A percentile compares a stretch with the other conserved stretches of the same genome.
These are phyloP conservation scores for Jacaranda copaia DNA, from an alignment of 257 asterid genomes.

Conservation along the genomic window DNA sequence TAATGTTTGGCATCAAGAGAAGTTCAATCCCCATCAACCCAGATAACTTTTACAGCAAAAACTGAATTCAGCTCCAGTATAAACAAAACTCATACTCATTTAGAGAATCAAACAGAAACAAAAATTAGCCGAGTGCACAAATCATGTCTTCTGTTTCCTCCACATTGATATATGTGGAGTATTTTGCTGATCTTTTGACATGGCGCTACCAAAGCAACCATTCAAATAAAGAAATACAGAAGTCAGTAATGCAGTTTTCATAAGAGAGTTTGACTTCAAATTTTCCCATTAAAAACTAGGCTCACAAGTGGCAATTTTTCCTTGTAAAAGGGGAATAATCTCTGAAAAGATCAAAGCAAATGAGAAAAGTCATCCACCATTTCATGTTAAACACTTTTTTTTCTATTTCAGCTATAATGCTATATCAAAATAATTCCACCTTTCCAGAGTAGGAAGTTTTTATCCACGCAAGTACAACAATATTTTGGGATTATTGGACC, in stretches of 20 bases:
- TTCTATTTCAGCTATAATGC: not conserved
- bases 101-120: not conserved
- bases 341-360: not conserved
- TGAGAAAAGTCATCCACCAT: not conserved
- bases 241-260: not conserved
- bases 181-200: not conserved
- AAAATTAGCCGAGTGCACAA: not conserved
- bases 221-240: not conserved
- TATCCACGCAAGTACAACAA: no score
- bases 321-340: not conserved
- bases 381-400: not conserved
- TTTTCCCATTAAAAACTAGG: not conserved
- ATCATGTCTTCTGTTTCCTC: not conserved
- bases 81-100: not conserved
- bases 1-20: not conserved
- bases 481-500: no score
- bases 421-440: no score
- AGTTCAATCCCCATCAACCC: not conserved
- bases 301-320: not conserved
- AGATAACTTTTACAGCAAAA: not conserved
- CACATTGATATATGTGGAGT: not conserved
- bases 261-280: not conserved
- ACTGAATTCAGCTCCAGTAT: not conserved
- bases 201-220: not conserved
- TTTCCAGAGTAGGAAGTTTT: no score